Evolutionary conservation across 2,329 filamentous ascomycete species (phyloP).

Genomic region (Aspergillus sp.): DNA sequence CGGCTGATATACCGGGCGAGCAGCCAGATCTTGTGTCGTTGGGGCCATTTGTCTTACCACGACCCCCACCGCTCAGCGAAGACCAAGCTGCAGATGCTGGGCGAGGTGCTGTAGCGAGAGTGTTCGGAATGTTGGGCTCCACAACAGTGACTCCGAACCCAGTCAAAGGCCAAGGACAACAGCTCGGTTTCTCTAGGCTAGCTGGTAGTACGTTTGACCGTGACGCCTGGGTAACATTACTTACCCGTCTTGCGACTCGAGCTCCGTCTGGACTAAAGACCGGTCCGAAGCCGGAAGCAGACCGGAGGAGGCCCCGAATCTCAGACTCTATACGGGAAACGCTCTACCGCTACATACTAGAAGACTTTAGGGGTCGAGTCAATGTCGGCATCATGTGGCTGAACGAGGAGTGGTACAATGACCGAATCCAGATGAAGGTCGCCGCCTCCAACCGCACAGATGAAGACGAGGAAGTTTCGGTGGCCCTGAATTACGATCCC

Average conservation of each 20-base stretch:
- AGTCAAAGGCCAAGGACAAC: constrained; percentile 60
- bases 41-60: constrained; percentile 77
- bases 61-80: constrained; percentile 73
- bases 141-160: constrained; percentile 66
- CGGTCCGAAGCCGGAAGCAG: constrained; percentile 39
- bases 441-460: constrained; percentile 48
- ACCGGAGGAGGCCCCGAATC: constrained; percentile 43
- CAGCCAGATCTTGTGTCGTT: constrained; percentile 65
- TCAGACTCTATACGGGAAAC: constrained; percentile 74
- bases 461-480: constrained; percentile 53
- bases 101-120: constrained; percentile 72
- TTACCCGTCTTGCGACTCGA: constrained; percentile 83
- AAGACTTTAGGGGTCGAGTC: constrained; percentile 88
- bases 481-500: constrained; percentile 69
- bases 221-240: constrained; percentile 88
- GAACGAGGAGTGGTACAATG: constrained; percentile 97
- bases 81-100: constrained; percentile 75
- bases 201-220: constrained; percentile 83
- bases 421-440: constrained; percentile 62
- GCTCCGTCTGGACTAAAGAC: constrained; percentile 70
- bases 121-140: constrained; percentile 76
- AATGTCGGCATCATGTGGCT: constrained; percentile 92
- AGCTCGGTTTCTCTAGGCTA: constrained; percentile 76
- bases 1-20: constrained; percentile 75
- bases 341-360: constrained; percentile 83